A percentile compares a stretch with the other conserved stretches of the same genome.
These are phyloP conservation scores for Ganoderma leucocontextum DNA, from an alignment of 1,284 basidiomycete genomes.

Conservation along the genomic window DNA sequence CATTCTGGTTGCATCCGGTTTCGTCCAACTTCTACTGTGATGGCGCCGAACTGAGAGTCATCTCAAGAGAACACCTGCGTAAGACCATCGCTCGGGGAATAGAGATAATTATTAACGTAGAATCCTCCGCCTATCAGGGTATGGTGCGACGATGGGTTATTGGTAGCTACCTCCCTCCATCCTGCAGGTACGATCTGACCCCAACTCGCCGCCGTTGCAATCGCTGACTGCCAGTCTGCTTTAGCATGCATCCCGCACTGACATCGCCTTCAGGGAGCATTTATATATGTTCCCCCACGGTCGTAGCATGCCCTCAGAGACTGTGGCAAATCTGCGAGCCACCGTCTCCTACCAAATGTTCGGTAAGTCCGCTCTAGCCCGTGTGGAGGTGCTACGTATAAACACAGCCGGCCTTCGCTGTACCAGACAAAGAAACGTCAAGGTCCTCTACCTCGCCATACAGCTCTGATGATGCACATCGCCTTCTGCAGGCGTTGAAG, in stretches of 20 bases:
- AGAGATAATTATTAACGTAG: not conserved
- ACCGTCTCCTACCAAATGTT: conserved; percentile 18
- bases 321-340: conserved; percentile 5
- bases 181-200: not conserved
- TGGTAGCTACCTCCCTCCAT: not conserved
- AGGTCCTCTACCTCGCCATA: conserved; percentile 30
- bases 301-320: not conserved
- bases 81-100: not conserved
- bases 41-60: not conserved
- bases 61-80: not conserved
- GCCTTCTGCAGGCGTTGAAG: conserved; percentile 14
- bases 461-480: conserved; percentile 19
- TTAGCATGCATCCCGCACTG: not conserved
- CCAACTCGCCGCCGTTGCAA: not conserved
- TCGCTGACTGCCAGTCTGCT: too few species aligned
- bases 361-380: conserved; percentile 15
- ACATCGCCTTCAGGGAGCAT: conserved; percentile 23
- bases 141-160: not conserved
- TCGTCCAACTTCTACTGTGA: not conserved
- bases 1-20: not conserved
- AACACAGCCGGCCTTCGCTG: too few species aligned
- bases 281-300: conserved; percentile 34
- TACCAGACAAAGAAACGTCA: conserved; percentile 33
- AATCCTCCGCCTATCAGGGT: not conserved
- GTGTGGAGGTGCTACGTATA: too few species aligned